These are phyloP conservation scores for Botrytis elliptica DNA, from an alignment of 2,329 filamentous ascomycete genomes.

Conservation along the genomic window DNA sequence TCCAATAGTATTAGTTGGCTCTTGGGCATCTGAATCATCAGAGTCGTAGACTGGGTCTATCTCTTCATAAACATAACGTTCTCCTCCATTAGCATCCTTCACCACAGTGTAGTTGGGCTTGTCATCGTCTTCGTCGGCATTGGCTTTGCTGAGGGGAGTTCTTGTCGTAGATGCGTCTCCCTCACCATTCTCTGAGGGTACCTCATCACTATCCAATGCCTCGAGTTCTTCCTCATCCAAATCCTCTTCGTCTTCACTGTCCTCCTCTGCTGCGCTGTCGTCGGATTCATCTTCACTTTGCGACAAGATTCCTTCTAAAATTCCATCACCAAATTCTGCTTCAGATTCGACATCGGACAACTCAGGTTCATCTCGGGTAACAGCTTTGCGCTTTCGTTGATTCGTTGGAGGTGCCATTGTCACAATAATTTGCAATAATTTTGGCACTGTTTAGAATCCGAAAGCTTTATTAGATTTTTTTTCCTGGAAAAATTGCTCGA, in stretches of 20 bases:
- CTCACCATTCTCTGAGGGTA: constrained; percentile 44
- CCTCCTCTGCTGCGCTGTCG: constrained; percentile 49
- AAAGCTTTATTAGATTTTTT: constrained; percentile 27
- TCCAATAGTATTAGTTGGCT: constrained; percentile 85
- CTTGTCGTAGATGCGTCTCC: constrained; percentile 40
- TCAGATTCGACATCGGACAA: constrained; percentile 54
- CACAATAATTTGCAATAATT: constrained; percentile 14
- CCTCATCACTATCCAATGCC: constrained; percentile 50
- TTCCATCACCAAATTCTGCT: constrained; percentile 56
- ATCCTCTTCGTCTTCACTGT: constrained; percentile 45
- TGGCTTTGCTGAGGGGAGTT: constrained; percentile 43
- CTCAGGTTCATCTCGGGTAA: constrained; percentile 52
- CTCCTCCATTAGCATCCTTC: constrained; percentile 85
- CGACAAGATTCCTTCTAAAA: constrained; percentile 57
- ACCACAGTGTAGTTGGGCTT: constrained; percentile 55
- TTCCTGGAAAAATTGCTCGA: constrained; percentile 20
- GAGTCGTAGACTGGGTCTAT: constrained; percentile 95
- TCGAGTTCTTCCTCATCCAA: constrained; percentile 43
- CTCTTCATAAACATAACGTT: constrained; percentile 88
- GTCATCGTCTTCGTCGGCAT: constrained; percentile 42
- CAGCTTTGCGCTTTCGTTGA: constrained; percentile 60
- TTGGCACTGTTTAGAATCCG: constrained; percentile 19
- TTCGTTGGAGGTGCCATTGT: constrained; percentile 35
- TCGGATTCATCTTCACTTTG: constrained; percentile 59
- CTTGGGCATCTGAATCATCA: constrained; percentile 83